A percentile compares a stretch with the other conserved stretches of the same genome.
Evolutionary conservation across 176 grass and related monocot species (phyloP).

Genomic region (Cocos nucifera): DNA sequence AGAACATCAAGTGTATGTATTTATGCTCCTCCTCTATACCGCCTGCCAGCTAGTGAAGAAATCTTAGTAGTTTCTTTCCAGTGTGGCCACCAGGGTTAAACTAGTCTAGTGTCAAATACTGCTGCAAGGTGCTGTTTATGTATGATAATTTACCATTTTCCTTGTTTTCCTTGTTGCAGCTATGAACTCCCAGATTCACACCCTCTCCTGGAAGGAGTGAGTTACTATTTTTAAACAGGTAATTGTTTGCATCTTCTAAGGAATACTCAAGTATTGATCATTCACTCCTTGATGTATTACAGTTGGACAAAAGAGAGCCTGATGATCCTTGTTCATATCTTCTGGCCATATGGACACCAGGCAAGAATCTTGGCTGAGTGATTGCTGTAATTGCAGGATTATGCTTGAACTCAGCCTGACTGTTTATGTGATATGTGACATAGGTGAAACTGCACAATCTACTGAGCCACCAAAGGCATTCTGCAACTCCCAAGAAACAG

Average conservation of each 20-base stretch:
- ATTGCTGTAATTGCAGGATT: background rate
- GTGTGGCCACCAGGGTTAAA: background rate
- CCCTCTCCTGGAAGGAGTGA: conserved; percentile 52
- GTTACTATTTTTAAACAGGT: conserved; percentile 15
- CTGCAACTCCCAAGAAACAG: conserved; percentile 44
- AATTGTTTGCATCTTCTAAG: too few species aligned
- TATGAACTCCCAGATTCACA: conserved; percentile 80
- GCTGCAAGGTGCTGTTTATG: background rate
- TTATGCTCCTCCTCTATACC: background rate
- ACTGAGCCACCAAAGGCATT: conserved; percentile 56
- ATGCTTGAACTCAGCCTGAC: background rate
- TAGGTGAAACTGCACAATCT: conserved; percentile 79
- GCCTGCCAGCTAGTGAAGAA: background rate
- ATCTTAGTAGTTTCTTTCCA: too few species aligned
- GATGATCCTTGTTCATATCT: conserved; percentile 75
- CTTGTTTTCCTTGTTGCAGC: conserved; percentile 27
- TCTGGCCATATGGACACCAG: conserved; percentile 77
- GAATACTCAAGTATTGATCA: too few species aligned
- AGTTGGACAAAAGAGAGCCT: conserved; percentile 58
- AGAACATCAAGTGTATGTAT: conserved; percentile 83
- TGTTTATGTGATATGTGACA: conserved; percentile 15
- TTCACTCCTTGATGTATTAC: background rate
- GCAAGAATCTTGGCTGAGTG: conserved; percentile 20
- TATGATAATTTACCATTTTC: conserved; percentile 1
- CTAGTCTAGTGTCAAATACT: background rate